phyloP scores from a whole-genome alignment of 2,329 filamentous ascomycete genomes.

The Claviceps purpurea region DNA sequence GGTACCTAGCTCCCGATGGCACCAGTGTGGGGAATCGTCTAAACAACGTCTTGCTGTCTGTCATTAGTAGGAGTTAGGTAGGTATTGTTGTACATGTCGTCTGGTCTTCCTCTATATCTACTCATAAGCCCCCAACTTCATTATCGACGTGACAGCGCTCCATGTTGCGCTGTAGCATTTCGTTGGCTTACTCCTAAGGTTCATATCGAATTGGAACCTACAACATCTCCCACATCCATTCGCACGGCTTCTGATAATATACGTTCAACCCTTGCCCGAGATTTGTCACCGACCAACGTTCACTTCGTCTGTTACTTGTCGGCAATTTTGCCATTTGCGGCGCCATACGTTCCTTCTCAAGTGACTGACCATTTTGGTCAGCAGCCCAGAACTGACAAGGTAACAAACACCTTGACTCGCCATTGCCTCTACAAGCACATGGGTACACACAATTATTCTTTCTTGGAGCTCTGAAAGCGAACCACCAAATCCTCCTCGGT shows the following conservation, averaged over 20 bases:
- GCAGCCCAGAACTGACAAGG: too few species aligned
- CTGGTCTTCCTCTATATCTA: slow-evolving; percentile 7
- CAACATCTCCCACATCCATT: neutral
- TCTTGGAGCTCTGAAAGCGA: neutral
- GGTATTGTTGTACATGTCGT: neutral
- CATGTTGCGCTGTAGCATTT: neutral
- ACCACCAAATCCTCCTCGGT: neutral
- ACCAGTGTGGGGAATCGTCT: slow-evolving; percentile 1
- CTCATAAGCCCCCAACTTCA: slow-evolving; percentile 8
- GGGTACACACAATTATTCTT: too few species aligned
- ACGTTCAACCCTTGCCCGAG: neutral
- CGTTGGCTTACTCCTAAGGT: neutral
- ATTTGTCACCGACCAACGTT: too few species aligned
- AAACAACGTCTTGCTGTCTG: neutral
- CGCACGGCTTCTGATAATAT: neutral
- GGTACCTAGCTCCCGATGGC: slow-evolving; percentile 4
- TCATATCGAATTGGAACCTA: neutral
- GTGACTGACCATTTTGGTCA: too few species aligned
- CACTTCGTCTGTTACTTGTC: too few species aligned
- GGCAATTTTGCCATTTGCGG: too few species aligned
- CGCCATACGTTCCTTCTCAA: too few species aligned
- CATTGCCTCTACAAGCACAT: too few species aligned
- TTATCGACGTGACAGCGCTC: neutral
- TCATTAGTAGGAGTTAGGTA: too few species aligned
- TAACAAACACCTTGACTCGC: too few species aligned